A percentile compares a stretch with the other conserved stretches of the same genome.
Conservation (phyloP, 176 grass and related monocot genomes). For the Musa itinerans region DNA sequence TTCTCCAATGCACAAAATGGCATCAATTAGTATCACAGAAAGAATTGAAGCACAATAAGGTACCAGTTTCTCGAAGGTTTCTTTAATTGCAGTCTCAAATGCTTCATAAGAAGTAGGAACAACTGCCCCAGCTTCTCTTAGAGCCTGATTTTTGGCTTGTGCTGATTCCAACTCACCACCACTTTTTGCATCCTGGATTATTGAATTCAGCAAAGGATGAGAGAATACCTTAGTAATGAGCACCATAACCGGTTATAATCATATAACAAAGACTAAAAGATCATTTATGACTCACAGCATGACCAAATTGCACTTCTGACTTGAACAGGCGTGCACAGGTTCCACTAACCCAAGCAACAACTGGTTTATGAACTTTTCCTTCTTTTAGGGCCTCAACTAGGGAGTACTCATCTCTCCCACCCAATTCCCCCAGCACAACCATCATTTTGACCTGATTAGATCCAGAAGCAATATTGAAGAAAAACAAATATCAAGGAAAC, state of each 20-base stretch:
- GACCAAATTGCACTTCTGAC: slow-evolving; percentile 98
- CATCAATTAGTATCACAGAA: not conserved
- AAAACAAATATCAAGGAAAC: not conserved
- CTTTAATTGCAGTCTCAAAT: slow-evolving; percentile 72
- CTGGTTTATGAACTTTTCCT: slow-evolving; percentile 94
- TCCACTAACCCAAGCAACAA: slow-evolving; percentile 98
- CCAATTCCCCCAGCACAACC: slow-evolving; percentile 96
- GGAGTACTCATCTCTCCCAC: slow-evolving; percentile 89
- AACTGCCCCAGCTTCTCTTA: slow-evolving; percentile 87
- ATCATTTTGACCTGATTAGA: slow-evolving; percentile 88
- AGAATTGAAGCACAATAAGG: slow-evolving; percentile 10
- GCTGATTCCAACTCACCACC: slow-evolving; percentile 97
- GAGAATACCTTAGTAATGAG: slow-evolving; percentile 3
- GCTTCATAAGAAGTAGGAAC: slow-evolving; percentile 97
- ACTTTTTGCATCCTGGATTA: slow-evolving; percentile 83
- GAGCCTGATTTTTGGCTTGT: slow-evolving; percentile 84
- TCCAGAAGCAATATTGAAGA: slow-evolving; percentile 15
- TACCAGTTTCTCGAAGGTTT: slow-evolving; percentile 91
- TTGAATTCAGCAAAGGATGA: slow-evolving; percentile 1
- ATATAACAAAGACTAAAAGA: not conserved
- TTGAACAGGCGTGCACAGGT: slow-evolving; percentile 90
- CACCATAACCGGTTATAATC: not conserved
- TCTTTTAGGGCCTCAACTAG: slow-evolving; percentile 93
- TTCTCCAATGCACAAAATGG: not conserved
- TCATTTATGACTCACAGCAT: slow-evolving; percentile 62